These are phyloP conservation scores for Hirsutella rhossiliensis DNA, from an alignment of 2,329 filamentous ascomycete species.

Conservation along the genomic window DNA sequence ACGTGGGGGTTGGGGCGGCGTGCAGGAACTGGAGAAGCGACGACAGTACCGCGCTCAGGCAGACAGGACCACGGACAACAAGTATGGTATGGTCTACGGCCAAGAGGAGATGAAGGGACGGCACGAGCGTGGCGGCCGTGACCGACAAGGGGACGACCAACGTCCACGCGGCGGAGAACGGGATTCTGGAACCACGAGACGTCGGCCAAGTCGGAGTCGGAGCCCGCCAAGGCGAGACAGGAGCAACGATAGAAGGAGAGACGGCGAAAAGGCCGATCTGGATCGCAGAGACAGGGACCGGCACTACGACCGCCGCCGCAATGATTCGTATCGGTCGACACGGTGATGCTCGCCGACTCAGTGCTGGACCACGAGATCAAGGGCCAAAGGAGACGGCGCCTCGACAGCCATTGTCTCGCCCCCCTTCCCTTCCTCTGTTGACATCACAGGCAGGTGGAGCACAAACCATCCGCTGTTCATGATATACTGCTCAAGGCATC, in stretches of 20 bases:
- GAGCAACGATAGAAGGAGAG: conserved; percentile 17
- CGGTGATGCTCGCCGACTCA: neutral
- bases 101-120: conserved; percentile 52
- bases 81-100: conserved; percentile 74
- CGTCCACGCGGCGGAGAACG: conserved; percentile 1
- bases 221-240: conserved; percentile 23
- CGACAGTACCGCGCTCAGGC: conserved; percentile 73
- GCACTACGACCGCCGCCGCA: conserved; percentile 12
- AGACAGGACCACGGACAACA: conserved; percentile 27
- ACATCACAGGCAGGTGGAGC: too few relatives aligned
- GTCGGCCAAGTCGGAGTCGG: conserved; percentile 9
- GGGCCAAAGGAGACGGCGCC: too few relatives aligned
- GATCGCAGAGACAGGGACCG: conserved; percentile 9
- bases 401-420: too few relatives aligned
- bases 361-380: too few relatives aligned
- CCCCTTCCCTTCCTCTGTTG: too few relatives aligned
- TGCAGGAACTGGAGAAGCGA: conserved; percentile 77
- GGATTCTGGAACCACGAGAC: neutral
- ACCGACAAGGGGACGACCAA: conserved; percentile 10
- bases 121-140: conserved; percentile 27
- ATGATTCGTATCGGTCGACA: conserved; percentile 4
- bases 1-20: conserved; percentile 79
- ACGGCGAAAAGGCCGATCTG: conserved; percentile 12
- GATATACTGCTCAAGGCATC: too few relatives aligned
- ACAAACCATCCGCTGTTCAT: too few relatives aligned